phyloP scores from a whole-genome alignment of 768 basidiomycete genomes.

The Termitomyces bulborhizus region DNA sequence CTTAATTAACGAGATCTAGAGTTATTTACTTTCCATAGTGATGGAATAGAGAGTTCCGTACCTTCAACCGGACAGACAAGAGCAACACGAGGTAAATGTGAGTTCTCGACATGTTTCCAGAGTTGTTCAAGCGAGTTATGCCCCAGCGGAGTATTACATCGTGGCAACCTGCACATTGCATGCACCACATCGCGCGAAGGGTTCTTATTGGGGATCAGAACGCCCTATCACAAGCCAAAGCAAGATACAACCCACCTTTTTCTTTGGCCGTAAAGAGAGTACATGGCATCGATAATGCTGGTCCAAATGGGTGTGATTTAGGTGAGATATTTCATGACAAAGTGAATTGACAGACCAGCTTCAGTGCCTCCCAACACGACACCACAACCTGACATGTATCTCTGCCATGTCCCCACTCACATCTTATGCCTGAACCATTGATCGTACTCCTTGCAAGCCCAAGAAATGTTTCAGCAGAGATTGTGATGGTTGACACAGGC shows the following conservation, averaged over 20 bases:
- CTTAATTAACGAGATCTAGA: conserved; percentile 1
- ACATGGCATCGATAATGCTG: conserved; percentile 9
- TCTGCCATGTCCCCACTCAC: conserved; percentile 16
- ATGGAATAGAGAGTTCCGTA: neutral
- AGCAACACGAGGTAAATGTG: conserved; percentile 14
- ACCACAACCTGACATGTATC: conserved; percentile 11
- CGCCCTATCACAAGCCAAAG: neutral
- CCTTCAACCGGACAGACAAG: conserved; percentile 16
- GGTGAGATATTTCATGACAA: neutral
- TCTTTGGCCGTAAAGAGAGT: conserved; percentile 5
- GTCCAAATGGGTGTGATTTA: neutral
- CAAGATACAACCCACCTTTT: conserved; percentile 8
- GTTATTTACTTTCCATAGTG: neutral
- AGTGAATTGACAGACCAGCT: conserved; percentile 13
- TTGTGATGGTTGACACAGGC: conserved; percentile 10
- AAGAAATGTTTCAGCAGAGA: conserved; percentile 12
- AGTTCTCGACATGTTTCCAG: conserved; percentile 12
- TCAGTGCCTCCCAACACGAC: conserved; percentile 14
- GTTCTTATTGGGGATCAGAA: neutral
- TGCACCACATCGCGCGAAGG: neutral
- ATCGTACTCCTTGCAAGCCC: conserved; percentile 12
- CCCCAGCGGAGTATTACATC: conserved; percentile 9
- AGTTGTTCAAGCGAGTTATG: conserved; percentile 11
- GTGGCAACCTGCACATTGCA: conserved; percentile 10
- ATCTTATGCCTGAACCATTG: conserved; percentile 8